Evolutionary conservation across 1,284 basidiomycete species (phyloP).

Genomic region (Malassezia equina): DNA sequence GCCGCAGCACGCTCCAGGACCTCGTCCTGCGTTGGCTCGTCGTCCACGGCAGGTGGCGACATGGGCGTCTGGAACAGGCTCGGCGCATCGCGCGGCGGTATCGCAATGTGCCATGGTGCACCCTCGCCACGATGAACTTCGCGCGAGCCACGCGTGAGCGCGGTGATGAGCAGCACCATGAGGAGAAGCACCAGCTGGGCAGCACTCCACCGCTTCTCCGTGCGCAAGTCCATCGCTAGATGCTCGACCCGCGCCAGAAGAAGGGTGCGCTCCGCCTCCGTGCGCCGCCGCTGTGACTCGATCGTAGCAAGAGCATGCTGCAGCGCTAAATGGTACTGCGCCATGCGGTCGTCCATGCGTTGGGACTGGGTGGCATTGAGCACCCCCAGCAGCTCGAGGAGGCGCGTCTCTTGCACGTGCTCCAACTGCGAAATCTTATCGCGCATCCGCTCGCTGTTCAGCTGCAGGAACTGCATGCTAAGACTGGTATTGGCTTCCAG

Average conservation of each 20-base stretch:
- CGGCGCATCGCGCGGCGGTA: neutral
- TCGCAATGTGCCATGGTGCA: neutral
- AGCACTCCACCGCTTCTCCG: conserved; percentile 73
- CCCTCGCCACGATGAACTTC: neutral
- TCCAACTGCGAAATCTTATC: conserved; percentile 67
- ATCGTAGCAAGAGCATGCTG: conserved; percentile 61
- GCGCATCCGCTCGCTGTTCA: conserved; percentile 69
- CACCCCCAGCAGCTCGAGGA: conserved; percentile 60
- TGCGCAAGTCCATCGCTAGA: conserved; percentile 65
- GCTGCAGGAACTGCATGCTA: conserved; percentile 76
- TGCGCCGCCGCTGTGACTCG: conserved; percentile 58
- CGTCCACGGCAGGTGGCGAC: neutral
- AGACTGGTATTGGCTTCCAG: conserved; percentile 82
- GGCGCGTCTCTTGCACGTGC: conserved; percentile 39
- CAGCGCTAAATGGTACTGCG: neutral
- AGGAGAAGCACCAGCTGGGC: conserved; percentile 70
- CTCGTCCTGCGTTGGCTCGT: neutral
- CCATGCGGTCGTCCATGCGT: conserved; percentile 18
- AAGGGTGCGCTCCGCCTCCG: conserved; percentile 62
- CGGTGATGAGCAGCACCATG: conserved; percentile 68
- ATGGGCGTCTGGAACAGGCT: neutral
- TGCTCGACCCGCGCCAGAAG: conserved; percentile 60
- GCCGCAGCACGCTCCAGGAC: neutral
- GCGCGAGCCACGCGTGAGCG: conserved; percentile 64
- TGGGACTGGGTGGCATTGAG: conserved; percentile 49